phyloP scores from a whole-genome alignment of 2,329 filamentous ascomycete genomes.

The Graphiopsis chlorocephala region DNA sequence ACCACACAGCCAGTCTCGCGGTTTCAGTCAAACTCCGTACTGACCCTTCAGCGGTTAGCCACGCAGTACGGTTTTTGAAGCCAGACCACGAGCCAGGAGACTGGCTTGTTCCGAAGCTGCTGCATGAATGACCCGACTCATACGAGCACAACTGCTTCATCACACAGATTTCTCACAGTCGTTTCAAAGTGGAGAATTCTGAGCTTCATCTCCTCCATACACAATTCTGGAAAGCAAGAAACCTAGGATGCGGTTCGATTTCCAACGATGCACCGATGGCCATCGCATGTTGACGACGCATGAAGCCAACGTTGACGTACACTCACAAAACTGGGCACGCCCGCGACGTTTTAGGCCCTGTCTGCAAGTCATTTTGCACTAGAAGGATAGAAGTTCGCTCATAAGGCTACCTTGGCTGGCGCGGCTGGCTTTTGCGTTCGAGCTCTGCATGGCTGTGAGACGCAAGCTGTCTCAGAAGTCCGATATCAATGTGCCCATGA shows the following conservation, averaged over 20 bases:
- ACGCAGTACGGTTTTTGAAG: too few relatives aligned
- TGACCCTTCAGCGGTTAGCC: too few relatives aligned
- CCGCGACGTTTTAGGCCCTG: not conserved
- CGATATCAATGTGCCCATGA: not conserved
- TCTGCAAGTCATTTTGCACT: not conserved
- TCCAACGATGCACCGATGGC: not conserved
- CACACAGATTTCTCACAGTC: not conserved
- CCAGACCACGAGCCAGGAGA: too few relatives aligned
- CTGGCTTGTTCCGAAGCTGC: too few relatives aligned
- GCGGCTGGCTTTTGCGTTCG: not conserved
- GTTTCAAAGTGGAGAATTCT: not conserved
- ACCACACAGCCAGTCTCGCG: too few relatives aligned
- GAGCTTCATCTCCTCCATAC: not conserved
- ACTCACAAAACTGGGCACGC: not conserved
- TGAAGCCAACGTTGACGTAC: not conserved
- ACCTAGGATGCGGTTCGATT: not conserved
- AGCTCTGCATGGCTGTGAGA: not conserved
- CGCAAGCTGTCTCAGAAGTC: not conserved
- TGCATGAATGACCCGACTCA: not conserved
- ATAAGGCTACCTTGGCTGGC: not conserved
- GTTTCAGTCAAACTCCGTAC: too few relatives aligned
- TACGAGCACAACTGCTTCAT: not conserved
- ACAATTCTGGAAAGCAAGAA: not conserved
- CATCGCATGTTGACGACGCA: not conserved
- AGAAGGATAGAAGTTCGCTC: not conserved